phyloP scores from a whole-genome alignment of 163 green algal genomes.

The Chlorella variabilis region DNA sequence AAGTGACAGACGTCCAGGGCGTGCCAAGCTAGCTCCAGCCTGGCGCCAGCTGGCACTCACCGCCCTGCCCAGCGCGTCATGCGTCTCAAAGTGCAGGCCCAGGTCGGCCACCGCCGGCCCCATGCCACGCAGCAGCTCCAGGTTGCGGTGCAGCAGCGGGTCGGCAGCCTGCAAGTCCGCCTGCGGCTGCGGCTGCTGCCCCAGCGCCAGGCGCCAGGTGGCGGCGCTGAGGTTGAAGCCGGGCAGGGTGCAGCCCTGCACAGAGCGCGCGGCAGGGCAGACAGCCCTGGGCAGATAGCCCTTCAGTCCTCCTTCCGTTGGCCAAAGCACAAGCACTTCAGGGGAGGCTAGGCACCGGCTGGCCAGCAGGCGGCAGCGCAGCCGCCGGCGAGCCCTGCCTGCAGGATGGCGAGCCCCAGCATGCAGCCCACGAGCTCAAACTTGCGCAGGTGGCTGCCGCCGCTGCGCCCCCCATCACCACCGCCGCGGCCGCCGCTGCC shows the following conservation, averaged over 20 bases:
- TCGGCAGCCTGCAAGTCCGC: constrained; percentile 37
- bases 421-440: constrained; percentile 43
- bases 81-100: constrained; percentile 35
- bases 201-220: constrained; percentile 40
- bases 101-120: constrained; percentile 16
- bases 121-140: constrained; percentile 13
- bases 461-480: background rate
- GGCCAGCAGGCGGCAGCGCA: no score
- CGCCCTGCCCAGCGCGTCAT: constrained; percentile 13
- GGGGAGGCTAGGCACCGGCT: no score
- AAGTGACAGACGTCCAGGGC: no score
- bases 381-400: constrained; percentile 3
- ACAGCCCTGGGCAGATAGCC: background rate
- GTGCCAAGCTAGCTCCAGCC: background rate
- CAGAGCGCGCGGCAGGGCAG: background rate
- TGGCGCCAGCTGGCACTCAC: background rate
- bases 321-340: no score
- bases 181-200: constrained; percentile 18
- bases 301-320: no score
- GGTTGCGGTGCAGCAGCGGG: constrained; percentile 10
- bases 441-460: constrained; percentile 18
- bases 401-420: constrained; percentile 41
- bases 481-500: background rate
- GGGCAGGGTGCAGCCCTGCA: constrained; percentile 40
- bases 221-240: constrained; percentile 31